A percentile compares a stretch with the other conserved stretches of the same genome.
Evolutionary conservation across 306 rosid species (phyloP).

Genomic region (Dryas octopetala): DNA sequence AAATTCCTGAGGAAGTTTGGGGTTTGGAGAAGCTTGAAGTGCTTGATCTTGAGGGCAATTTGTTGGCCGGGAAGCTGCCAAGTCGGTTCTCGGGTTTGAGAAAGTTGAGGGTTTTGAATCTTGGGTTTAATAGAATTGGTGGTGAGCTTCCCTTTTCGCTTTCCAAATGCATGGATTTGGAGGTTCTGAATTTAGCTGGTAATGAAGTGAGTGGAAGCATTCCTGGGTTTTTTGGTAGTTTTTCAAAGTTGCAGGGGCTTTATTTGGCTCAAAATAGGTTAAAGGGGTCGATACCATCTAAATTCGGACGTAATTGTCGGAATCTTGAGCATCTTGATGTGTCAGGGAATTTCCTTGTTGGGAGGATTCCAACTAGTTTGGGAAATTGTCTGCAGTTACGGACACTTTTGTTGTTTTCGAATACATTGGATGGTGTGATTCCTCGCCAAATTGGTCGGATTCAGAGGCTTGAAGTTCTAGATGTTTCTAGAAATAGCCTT

Average conservation of each 20-base stretch:
- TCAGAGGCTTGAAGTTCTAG: constrained; percentile 36
- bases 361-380: constrained; percentile 35
- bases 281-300: constrained; percentile 21
- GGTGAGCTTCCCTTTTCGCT: constrained; percentile 32
- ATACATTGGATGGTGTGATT: constrained; percentile 24
- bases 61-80: constrained; percentile 28
- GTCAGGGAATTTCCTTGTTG: constrained; percentile 35
- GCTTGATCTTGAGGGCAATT: constrained; percentile 48
- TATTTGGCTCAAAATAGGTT: constrained; percentile 38
- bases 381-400: constrained; percentile 28
- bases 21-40: constrained; percentile 36
- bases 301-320: constrained; percentile 18
- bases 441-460: constrained; percentile 31
- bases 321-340: constrained; percentile 37
- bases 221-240: constrained; percentile 28
- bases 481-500: constrained; percentile 40
- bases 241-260: constrained; percentile 26
- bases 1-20: constrained; percentile 31
- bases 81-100: constrained; percentile 27
- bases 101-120: constrained; percentile 34
- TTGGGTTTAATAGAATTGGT: constrained; percentile 34
- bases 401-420: constrained; percentile 35
- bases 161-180: constrained; percentile 19
- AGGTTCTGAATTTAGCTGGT: constrained; percentile 35
- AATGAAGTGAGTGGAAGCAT: constrained; percentile 29